These are phyloP conservation scores for Ceratobasidium sp. DNA, from an alignment of 1,284 basidiomycete genomes.

Conservation along the genomic window DNA sequence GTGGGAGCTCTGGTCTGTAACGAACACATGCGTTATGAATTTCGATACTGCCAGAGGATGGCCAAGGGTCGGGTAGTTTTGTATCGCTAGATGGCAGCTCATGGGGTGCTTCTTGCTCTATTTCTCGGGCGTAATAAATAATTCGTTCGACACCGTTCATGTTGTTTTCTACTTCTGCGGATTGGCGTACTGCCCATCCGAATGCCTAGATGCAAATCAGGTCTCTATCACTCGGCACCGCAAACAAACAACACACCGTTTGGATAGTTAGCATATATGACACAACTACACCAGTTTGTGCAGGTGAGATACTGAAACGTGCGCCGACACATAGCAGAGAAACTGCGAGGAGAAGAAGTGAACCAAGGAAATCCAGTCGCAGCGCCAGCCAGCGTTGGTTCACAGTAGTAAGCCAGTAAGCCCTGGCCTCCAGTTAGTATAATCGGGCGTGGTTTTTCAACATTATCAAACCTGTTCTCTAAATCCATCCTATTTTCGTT, in stretches of 20 bases:
- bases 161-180: slow-evolving; percentile 82
- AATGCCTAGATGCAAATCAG: slow-evolving; percentile 58
- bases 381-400: slow-evolving; percentile 64
- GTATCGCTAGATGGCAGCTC: slow-evolving; percentile 58
- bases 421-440: slow-evolving; percentile 52
- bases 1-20: slow-evolving; percentile 63
- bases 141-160: slow-evolving; percentile 91
- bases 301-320: slow-evolving; percentile 75
- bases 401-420: slow-evolving; percentile 80
- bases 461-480: slow-evolving; percentile 64
- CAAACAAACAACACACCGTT: slow-evolving; percentile 55
- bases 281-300: slow-evolving; percentile 75
- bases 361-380: slow-evolving; percentile 84
- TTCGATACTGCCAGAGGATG: slow-evolving; percentile 60
- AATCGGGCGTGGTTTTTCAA: slow-evolving; percentile 66
- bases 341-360: slow-evolving; percentile 76
- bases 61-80: slow-evolving; percentile 71
- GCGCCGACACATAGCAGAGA: slow-evolving; percentile 79
- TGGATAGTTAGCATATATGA: slow-evolving; percentile 81
- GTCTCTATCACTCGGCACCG: background rate
- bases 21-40: slow-evolving; percentile 67
- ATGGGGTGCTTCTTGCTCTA: slow-evolving; percentile 82
- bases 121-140: slow-evolving; percentile 73
- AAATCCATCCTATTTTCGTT: slow-evolving; percentile 78
- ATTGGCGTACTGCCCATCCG: slow-evolving; percentile 83